Evolutionary conservation across 805 yeast genomes (phyloP), one percentile per base, ranked within the genome.

Genomic region (Suhomyces emberorum): DNA sequence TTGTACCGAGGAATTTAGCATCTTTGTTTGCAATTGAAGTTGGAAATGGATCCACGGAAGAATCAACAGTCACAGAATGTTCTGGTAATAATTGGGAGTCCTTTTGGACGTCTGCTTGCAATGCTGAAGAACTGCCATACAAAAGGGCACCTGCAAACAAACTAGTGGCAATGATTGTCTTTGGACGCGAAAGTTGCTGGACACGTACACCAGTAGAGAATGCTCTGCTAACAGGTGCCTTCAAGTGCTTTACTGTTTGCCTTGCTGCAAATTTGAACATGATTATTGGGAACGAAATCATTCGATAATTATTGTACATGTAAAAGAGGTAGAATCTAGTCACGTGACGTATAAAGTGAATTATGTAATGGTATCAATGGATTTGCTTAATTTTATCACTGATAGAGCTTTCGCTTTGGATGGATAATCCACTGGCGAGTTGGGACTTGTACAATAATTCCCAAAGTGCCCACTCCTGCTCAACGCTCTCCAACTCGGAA

Each of bases 21-120:
- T 45, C 34, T 6, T 35, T 20, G 8, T 34, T 22, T 3, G 28
- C 9, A 18, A 48, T 30, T 1, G 9, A 15, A n/a, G 21, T 43
- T 1, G 79, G 76, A 42, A 75, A 75, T 3, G 80, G 74, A 30
- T 67, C 65, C n/a, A 79, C 67, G 1, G 70, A 57, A 3, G 67
- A 60, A 47, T 77, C 81, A 2, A 78, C 77, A 15, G 49, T 46
- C n/a, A 76, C 65, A 1, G 65, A 43, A 22, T 57, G 35, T 3
- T 43, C 45, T n/a, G 49, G 48, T 15, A 22, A 19, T 17, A 32
- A 25, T 7, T 20, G 24, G 15, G 15, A 15, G 2, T 16, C 27
- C n/a, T 11, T n/a, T 8, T 32, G 15, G 16, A 52, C 51, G 17
- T 39, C 42, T 14, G 29, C 27, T 12, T 39, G 18, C 14, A 39